Evolutionary conservation across 768 basidiomycete species (phyloP).

Genomic region (Paxillus rubicundulus): DNA sequence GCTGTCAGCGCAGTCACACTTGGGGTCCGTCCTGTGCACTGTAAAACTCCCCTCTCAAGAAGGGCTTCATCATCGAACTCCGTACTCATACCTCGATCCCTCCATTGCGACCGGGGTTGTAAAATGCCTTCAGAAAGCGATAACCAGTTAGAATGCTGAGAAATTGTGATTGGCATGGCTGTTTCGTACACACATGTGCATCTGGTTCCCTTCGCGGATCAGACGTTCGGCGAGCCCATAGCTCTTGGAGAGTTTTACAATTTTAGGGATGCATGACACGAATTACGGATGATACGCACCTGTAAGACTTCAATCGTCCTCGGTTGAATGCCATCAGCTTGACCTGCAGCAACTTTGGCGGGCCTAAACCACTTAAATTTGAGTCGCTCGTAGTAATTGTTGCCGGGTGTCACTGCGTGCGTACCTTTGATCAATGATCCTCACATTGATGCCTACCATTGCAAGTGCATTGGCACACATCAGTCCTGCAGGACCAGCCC

Average conservation of each 20-base stretch:
- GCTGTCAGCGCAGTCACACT: slow-evolving; percentile 62
- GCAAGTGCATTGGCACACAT: slow-evolving; percentile 64
- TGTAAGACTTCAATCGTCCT: slow-evolving; percentile 55
- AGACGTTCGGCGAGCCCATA: slow-evolving; percentile 72
- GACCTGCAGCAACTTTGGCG: slow-evolving; percentile 41
- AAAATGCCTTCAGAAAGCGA: slow-evolving; percentile 55
- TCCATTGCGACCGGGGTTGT: slow-evolving; percentile 60
- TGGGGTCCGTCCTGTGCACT: slow-evolving; percentile 63
- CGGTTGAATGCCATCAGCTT: slow-evolving; percentile 56
- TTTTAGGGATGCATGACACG: not conserved
- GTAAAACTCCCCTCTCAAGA: not conserved
- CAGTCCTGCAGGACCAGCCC: slow-evolving; percentile 54
- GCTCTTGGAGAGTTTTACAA: slow-evolving; percentile 51
- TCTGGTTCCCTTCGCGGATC: slow-evolving; percentile 60
- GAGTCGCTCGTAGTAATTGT: too few species aligned
- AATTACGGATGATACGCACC: slow-evolving; percentile 25
- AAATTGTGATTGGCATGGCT: not conserved
- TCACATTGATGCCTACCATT: slow-evolving; percentile 41
- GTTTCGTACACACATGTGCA: slow-evolving; percentile 63
- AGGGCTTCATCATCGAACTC: not conserved
- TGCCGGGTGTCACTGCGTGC: too few species aligned
- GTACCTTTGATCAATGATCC: slow-evolving; percentile 48
- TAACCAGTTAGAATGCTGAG: not conserved
- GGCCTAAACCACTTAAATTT: slow-evolving; percentile 31
- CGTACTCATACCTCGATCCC: slow-evolving; percentile 53